Percentiles rank a stretch among this genome's conserved stretches.
These are phyloP conservation scores for Venturia effusa DNA, from an alignment of 2,329 filamentous ascomycete species.

Conservation along the genomic window DNA sequence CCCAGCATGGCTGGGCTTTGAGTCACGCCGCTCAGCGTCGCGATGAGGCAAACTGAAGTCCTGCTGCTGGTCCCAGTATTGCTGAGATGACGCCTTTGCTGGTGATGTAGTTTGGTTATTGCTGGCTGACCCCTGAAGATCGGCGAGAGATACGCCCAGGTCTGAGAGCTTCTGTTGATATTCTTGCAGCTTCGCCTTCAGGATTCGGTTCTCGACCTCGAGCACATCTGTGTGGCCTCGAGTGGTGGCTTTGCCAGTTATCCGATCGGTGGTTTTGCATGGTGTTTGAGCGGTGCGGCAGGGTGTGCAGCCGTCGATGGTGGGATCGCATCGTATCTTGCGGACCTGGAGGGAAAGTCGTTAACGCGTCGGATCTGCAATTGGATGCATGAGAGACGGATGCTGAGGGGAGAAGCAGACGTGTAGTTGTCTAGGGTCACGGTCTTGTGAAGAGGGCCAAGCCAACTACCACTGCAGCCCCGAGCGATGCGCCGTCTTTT, in stretches of 20 bases:
- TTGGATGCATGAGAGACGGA: neutral
- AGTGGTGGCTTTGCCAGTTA: slow-evolving; percentile 68
- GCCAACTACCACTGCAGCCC: neutral
- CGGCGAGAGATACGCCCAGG: slow-evolving; percentile 6
- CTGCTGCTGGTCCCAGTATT: slow-evolving; percentile 3
- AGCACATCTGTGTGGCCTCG: slow-evolving; percentile 69
- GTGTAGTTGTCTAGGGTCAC: neutral
- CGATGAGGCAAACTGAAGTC: neutral
- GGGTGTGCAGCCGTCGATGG: slow-evolving; percentile 70
- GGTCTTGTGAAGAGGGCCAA: neutral
- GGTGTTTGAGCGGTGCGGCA: slow-evolving; percentile 66
- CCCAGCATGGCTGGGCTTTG: neutral
- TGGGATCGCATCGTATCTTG: slow-evolving; percentile 79
- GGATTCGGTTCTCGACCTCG: slow-evolving; percentile 58
- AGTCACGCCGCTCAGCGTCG: neutral
- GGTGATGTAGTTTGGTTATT: neutral
- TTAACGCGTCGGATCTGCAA: neutral
- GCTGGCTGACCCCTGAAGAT: neutral
- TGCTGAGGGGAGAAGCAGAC: neutral
- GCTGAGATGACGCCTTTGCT: neutral
- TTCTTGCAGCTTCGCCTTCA: slow-evolving; percentile 52
- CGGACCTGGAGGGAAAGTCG: slow-evolving; percentile 44
- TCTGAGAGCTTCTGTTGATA: slow-evolving; percentile 25
- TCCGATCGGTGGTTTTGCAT: slow-evolving; percentile 78
- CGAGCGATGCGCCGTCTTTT: neutral